Evolutionary conservation across 495 filamentous ascomycete species (phyloP).

Genomic region (Penicillium taxi): DNA sequence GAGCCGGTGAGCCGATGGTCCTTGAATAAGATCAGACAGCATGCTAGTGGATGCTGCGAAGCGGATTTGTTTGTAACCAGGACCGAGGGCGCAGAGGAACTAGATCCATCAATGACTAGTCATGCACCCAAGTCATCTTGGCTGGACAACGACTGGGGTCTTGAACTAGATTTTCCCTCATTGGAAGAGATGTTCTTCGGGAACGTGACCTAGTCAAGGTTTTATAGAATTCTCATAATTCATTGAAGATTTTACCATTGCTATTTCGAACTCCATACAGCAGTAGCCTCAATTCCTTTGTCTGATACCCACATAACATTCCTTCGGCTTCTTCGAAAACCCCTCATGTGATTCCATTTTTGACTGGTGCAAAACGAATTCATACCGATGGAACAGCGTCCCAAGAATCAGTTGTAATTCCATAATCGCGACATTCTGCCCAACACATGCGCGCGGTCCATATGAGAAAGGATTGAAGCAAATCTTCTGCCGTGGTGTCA

Average conservation of each 20-base stretch:
- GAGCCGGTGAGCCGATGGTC: conserved; percentile 17
- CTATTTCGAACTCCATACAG: too few species aligned
- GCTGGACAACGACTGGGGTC: conserved; percentile 5
- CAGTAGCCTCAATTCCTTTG: conserved; percentile 21
- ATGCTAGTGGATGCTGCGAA: conserved; percentile 3
- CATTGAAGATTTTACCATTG: not conserved
- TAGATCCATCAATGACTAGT: not conserved
- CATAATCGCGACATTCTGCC: conserved; percentile 75
- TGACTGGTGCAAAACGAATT: conserved; percentile 53
- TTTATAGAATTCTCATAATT: not conserved
- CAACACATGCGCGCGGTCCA: conserved; percentile 67
- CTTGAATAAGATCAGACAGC: conserved; percentile 11
- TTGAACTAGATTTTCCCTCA: conserved; percentile 14
- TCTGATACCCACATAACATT: conserved; percentile 55
- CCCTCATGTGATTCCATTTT: conserved; percentile 65
- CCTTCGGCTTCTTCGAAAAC: conserved; percentile 72
- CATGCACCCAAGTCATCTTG: conserved; percentile 4
- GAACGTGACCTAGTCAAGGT: conserved; percentile 1
- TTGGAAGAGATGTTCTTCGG: conserved; percentile 18
- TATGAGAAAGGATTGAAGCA: conserved; percentile 71
- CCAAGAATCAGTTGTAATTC: conserved; percentile 68
- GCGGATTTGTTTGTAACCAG: not conserved
- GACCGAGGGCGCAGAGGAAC: not conserved
- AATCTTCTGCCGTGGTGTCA: conserved; percentile 53
- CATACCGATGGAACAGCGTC: conserved; percentile 59